Evolutionary conservation across 192 early-diverging fungal species (phyloP), one percentile per base, ranked within the genome.

Genomic region (Funneliformis mosseae): DNA sequence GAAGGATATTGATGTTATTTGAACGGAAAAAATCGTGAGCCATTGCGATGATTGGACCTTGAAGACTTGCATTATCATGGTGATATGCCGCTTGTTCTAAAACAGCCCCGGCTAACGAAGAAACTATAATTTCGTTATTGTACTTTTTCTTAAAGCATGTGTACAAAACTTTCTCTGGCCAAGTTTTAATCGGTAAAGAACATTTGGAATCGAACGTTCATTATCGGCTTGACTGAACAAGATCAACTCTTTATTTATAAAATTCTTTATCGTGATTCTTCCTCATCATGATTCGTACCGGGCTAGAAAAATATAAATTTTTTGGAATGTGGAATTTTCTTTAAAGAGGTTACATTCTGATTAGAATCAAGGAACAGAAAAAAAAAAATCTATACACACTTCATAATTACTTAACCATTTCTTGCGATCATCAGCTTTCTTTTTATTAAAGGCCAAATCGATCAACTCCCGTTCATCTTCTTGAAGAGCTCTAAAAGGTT

Each of bases 381-480:
- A 45, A 45, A 45, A 4, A 5, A 45, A 45, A 4, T 45, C 9
- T 45, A 45, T 7, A 45, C 9, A 9, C 5, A 9, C 9, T 88
- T 95, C 82, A 63, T 91, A 97, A 8, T 84, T 82, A 12, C 90
- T 85, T 16, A 99, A 87, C 97, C 97, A 99, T 73, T 97, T 93
- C 80, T 99, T 99, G 78, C 98, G 95, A 50, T 97, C 96, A 78
- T 96, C 93, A 0, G 94, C 95, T 83, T 94, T 96, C 81, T 93
- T 93, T 84, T 97, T 98, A 86, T 88, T 96, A 83, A 99, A 99
- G 0, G 97, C 96, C 95, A 99, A 95, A 80, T 99, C 97, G 39
- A 99, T 90, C 64, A 99, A 87, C 27, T 76, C 81, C 66, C 93
- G 89, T 38, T 95, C 95, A 10, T 92, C 90, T 14, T 84, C 73